Evolutionary conservation across 306 rosid species (phyloP), one percentile per base, ranked within the genome.

Genomic region (Sindora glabra): DNA sequence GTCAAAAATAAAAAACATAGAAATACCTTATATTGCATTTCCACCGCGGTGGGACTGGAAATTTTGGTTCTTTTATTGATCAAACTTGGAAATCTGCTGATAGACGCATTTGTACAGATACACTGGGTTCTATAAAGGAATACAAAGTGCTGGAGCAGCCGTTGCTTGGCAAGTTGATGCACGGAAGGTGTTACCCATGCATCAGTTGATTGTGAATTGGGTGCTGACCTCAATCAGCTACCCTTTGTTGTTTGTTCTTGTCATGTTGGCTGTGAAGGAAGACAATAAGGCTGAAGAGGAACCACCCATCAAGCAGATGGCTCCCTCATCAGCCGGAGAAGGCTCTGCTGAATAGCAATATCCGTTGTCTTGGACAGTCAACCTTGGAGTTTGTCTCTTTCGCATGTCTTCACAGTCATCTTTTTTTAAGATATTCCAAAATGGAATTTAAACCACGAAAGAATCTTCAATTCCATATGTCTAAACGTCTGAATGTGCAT

Each of bases 71-170:
- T n/a, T 19, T 12, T 62, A 11, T 51, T 27, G 15, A 15, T 54
- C 22, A 55, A 42, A 2, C 6, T 67, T 16, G 24, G 52, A 12
- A 37, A 46, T 26, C 22, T 9, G 59, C 15, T 26, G 8, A 4
- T 32, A 18, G 56, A 13, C 65, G 39, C 15, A 34, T 1, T 34
- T 24, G 17, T 39, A 17, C 82, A 92, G 99, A 85, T 92, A 86
- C 37, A 65, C 59, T 34, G 99, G 99, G 18, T 92, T 92, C 63
- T 92, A 83, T 7, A 92, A 86, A 72, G 99, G 99, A 8, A 65
- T 89, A 45, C 99, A 92, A 44, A 92, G 99, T 77, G 99, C 99
- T 8, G 99, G 99, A 12, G 99, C 86, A 2, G 99, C 96, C 10
- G 89, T 84, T 32, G 99, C 99, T 9, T 92, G 99, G 99, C 99